These are phyloP conservation scores for Aspergillus bertholletiae DNA, from an alignment of 495 filamentous ascomycete species.

Conservation along the genomic window DNA sequence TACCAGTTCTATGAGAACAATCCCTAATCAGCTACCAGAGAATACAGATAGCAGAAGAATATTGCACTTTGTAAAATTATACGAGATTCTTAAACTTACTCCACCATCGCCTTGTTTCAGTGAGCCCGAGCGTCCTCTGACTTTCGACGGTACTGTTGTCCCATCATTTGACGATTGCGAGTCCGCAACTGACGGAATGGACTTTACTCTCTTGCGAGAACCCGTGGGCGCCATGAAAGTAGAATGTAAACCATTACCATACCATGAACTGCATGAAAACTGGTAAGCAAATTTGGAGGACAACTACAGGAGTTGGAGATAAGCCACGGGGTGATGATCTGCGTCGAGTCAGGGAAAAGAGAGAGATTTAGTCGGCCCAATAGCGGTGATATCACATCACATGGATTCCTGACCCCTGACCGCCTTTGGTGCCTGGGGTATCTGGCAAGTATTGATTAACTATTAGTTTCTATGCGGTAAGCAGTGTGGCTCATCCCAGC, in stretches of 20 bases:
- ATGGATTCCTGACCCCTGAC: conserved; percentile 17
- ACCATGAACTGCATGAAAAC: neutral
- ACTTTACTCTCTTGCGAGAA: conserved; percentile 62
- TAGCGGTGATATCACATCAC: conserved; percentile 37
- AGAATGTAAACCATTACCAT: conserved; percentile 29
- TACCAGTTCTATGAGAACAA: conserved; percentile 41
- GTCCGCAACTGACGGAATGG: conserved; percentile 48
- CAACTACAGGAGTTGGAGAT: neutral
- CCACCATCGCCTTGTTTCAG: conserved; percentile 29
- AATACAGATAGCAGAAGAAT: neutral
- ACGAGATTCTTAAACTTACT: conserved; percentile 23
- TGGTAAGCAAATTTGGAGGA: neutral
- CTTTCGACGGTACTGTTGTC: conserved; percentile 18
- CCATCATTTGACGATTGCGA: conserved; percentile 30
- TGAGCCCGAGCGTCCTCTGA: conserved; percentile 23
- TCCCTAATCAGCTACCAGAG: conserved; percentile 14
- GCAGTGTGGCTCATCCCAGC: no score
- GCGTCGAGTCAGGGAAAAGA: neutral
- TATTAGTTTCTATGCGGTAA: no score
- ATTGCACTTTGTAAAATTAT: neutral
- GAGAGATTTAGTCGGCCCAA: conserved; percentile 3
- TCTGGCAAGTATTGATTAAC: neutral
- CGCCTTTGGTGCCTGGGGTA: conserved; percentile 27
- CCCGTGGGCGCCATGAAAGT: conserved; percentile 47
- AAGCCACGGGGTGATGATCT: neutral